Evolutionary conservation across 2,329 filamentous ascomycete genomes (phyloP).

Genomic region (Xylaria sp.): DNA sequence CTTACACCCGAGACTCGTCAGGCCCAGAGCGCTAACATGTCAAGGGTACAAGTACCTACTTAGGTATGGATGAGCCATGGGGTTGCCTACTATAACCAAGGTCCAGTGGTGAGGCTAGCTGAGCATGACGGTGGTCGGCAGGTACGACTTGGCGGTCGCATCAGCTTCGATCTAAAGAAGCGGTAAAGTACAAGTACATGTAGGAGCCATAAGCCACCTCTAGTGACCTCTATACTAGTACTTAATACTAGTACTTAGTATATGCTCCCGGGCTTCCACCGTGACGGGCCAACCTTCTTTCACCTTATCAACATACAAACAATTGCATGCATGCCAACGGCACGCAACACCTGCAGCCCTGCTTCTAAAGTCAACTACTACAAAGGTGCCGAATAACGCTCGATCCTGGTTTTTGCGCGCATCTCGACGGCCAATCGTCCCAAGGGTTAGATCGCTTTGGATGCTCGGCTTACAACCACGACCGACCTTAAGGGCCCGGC

Average conservation of each 20-base stretch:
- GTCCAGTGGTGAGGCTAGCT: not conserved
- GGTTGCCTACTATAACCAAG: too few species aligned
- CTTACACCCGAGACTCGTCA: not conserved
- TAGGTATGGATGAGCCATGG: too few species aligned
- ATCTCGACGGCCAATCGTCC: conserved; percentile 14
- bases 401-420: not conserved
- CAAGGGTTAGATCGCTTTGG: conserved; percentile 34
- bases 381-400: not conserved
- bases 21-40: too few species aligned
- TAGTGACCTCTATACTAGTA: not conserved
- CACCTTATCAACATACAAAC: conserved; percentile 12
- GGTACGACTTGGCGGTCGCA: not conserved
- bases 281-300: conserved; percentile 6
- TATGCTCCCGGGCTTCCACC: conserved; percentile 6
- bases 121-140: too few species aligned
- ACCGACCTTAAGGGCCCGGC: conserved; percentile 57
- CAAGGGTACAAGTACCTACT: too few species aligned
- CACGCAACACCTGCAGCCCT: not conserved
- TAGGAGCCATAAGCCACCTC: conserved; percentile 7
- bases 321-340: not conserved
- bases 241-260: not conserved
- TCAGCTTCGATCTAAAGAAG: conserved; percentile 16
- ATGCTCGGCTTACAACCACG: conserved; percentile 59
- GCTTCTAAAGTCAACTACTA: not conserved
- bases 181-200: not conserved